Conservation (phyloP, 129 eudicot species). For the Mikania micrantha region DNA sequence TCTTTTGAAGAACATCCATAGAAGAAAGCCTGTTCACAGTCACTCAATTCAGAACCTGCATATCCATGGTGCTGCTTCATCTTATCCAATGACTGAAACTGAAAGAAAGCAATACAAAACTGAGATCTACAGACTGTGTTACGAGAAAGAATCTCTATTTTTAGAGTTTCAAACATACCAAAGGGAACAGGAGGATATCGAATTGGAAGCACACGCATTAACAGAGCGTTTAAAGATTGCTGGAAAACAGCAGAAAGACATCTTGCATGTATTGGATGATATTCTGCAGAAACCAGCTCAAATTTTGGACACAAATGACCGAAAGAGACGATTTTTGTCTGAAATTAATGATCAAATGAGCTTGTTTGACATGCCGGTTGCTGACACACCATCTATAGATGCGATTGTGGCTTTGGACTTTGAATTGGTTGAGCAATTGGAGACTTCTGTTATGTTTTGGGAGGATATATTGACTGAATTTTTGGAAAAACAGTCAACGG, state of each 20-base stretch:
- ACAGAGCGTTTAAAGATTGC: conserved; percentile 41
- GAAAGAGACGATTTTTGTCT: conserved; percentile 61
- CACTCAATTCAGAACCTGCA: conserved; percentile 48
- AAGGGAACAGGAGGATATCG: conserved; percentile 42
- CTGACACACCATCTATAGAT: conserved; percentile 24
- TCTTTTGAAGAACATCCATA: conserved; percentile 64
- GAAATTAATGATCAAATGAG: conserved; percentile 29
- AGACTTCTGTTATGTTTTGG: conserved; percentile 53
- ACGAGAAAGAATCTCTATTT: conserved; percentile 41
- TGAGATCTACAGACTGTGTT: conserved; percentile 47
- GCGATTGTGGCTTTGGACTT: conserved; percentile 36
- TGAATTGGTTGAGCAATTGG: conserved; percentile 43
- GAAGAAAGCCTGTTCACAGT: conserved; percentile 80
- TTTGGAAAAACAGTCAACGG: conserved; percentile 21
- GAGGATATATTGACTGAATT: conserved; percentile 42
- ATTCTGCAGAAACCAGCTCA: conserved; percentile 41
- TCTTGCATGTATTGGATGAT: conserved; percentile 32
- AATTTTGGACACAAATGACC: conserved; percentile 40
- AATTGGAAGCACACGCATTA: conserved; percentile 32
- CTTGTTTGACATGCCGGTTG: conserved; percentile 17
- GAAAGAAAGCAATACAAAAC: conserved; percentile 49
- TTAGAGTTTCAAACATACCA: conserved; percentile 39
- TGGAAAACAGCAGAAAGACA: conserved; percentile 32
- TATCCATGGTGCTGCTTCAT: conserved; percentile 32
- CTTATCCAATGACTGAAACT: conserved; percentile 42